phyloP scores from a whole-genome alignment of 1,139 yeast genomes.

The Geotrichum macrosporum region DNA sequence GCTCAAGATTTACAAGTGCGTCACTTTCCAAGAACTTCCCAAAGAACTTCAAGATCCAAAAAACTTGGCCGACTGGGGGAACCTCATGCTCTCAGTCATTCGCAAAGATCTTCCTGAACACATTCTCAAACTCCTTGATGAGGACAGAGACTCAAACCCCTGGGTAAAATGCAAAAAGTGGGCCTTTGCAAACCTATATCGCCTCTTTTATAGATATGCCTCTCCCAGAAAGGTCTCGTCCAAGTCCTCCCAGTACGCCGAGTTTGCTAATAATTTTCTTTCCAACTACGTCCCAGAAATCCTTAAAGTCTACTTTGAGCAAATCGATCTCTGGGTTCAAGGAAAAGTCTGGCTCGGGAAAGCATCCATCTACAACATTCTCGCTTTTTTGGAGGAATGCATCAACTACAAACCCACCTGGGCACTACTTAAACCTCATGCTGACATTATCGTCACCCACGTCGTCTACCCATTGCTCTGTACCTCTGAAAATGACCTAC shows the following conservation, averaged over 20 bases:
- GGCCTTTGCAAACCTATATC: slow-evolving; percentile 74
- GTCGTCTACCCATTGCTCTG: slow-evolving; percentile 75
- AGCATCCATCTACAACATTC: slow-evolving; percentile 60
- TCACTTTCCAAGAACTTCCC: slow-evolving; percentile 73
- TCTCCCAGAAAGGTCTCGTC: slow-evolving; percentile 37
- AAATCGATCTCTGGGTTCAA: slow-evolving; percentile 70
- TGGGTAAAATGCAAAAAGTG: slow-evolving; percentile 86
- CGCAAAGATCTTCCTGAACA: slow-evolving; percentile 55
- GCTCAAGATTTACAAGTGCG: slow-evolving; percentile 75
- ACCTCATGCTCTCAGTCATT: slow-evolving; percentile 66
- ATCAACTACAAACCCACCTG: slow-evolving; percentile 66
- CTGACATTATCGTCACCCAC: slow-evolving; percentile 59
- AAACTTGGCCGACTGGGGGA: slow-evolving; percentile 65
- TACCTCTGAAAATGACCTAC: slow-evolving; percentile 66
- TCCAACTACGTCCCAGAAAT: slow-evolving; percentile 68
- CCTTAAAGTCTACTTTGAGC: slow-evolving; percentile 56
- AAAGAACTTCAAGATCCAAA: slow-evolving; percentile 57
- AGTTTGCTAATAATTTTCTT: slow-evolving; percentile 36
- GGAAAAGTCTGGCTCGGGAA: slow-evolving; percentile 64
- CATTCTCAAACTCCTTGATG: slow-evolving; percentile 45
- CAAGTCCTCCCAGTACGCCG: slow-evolving; percentile 32
- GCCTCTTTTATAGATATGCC: slow-evolving; percentile 74
- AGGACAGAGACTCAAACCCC: slow-evolving; percentile 47
- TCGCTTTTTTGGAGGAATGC: slow-evolving; percentile 68
- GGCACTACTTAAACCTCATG: slow-evolving; percentile 65